Base-by-base conservation (phyloP, 176 grass and related monocot genomes). In the Pharus latifolius region DNA sequence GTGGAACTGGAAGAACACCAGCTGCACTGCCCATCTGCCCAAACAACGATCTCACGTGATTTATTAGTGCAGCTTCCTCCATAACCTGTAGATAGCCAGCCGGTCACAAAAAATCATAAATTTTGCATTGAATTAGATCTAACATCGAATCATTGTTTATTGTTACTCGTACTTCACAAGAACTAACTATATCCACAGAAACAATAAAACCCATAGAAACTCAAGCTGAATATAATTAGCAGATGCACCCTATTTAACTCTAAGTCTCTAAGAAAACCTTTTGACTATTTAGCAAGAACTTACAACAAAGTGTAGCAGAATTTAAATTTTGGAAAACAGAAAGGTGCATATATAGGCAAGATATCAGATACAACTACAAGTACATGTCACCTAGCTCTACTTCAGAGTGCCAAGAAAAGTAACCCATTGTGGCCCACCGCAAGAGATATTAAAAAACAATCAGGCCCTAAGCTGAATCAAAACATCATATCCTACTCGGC, bases 1-100 rank as follows among this genome's bases (percentile, higher is more conserved):
- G 7, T 5, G 62, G 37, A 29, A 65, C 40, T 5, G 62, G 37
- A 29, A 65, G 37, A 65, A 47, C 41, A 46, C 6, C 62, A 65
- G 16, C 46, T 46, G 40, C 41, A 65, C 41, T 18, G 26, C 24
- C 41, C 24, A 65, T 13, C 13, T 12, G 41, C 15, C 14, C 28
- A 73, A 82, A 82, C 70, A 82, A 67, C 44, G 70, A 75, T 53
- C 38, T 75, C 24, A 82, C 56, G 35, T 82, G 79, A 47, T 53
- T 65, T 75, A 82, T 50, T 16, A 82, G 67, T 11, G 53, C 37
- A 47, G 65, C 47, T 47, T 82, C 79, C 49, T 82, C 79, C 79
- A 82, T 82, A 26, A 82, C 79, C 79, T 82, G 57, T 26, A 59
- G 19, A 67, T 33, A 55, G 33, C 35, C 10, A 55, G 33, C 35